A percentile compares a stretch with the other conserved stretches of the same genome.
Conservation (phyloP, 805 yeast species). For the Candida multigemmis region DNA sequence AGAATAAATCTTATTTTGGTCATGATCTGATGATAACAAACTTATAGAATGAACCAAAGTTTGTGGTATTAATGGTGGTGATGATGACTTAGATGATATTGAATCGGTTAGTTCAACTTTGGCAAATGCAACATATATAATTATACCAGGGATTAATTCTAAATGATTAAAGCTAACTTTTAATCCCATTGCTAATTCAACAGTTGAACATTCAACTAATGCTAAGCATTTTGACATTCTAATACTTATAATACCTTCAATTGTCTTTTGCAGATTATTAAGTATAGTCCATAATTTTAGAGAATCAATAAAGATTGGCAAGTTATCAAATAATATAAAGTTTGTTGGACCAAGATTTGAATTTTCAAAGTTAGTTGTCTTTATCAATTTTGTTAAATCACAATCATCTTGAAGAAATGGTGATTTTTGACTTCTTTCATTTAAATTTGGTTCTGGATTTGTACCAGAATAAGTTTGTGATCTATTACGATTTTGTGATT, state of each 20-base stretch:
- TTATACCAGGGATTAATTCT: constrained; percentile 72
- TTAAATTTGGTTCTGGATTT: constrained; percentile 13
- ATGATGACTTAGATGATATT: not conserved
- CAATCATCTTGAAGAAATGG: constrained; percentile 43
- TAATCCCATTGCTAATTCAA: constrained; percentile 74
- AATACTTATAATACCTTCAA: constrained; percentile 10
- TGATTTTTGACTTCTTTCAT: constrained; percentile 8
- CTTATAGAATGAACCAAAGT: constrained; percentile 10
- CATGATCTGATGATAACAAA: constrained; percentile 8
- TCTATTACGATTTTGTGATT: constrained; percentile 15
- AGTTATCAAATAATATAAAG: constrained; percentile 68
- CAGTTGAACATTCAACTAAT: constrained; percentile 61
- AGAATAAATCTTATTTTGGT: constrained; percentile 31
- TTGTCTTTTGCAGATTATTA: constrained; percentile 10
- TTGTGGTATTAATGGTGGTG: constrained; percentile 9
- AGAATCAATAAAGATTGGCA: constrained; percentile 64
- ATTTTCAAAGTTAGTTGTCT: constrained; percentile 68
- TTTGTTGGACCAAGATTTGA: constrained; percentile 68
- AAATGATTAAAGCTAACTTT: constrained; percentile 71
- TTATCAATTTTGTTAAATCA: constrained; percentile 47
- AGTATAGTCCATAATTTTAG: constrained; percentile 19
- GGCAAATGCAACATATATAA: constrained; percentile 78
- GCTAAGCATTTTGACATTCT: constrained; percentile 14
- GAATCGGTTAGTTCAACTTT: constrained; percentile 30
- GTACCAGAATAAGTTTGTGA: constrained; percentile 34